These are phyloP conservation scores for Schizosaccharomyces japonicus DNA, from an alignment of 805 yeast species.

Conservation along the genomic window DNA sequence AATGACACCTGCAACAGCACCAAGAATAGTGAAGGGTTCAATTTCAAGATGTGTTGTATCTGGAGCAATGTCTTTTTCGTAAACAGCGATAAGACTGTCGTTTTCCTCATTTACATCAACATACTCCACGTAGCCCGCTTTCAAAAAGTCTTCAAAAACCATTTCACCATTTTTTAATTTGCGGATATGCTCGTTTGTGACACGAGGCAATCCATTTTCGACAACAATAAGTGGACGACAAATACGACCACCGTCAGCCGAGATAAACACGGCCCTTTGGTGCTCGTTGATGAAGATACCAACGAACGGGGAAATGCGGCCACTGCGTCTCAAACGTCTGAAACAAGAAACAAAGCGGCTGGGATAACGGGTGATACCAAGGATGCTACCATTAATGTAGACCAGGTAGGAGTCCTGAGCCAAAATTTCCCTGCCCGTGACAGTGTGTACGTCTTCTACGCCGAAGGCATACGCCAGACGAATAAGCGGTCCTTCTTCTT, in stretches of 20 bases:
- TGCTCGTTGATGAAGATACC: conserved; percentile 77
- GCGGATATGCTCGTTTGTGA: conserved; percentile 43
- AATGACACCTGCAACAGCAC: conserved; percentile 80
- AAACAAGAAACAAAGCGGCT: conserved; percentile 56
- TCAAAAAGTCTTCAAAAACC: conserved; percentile 77
- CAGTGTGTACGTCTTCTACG: conserved; percentile 58
- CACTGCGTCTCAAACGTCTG: conserved; percentile 58
- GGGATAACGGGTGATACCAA: conserved; percentile 77
- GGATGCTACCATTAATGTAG: conserved; percentile 76
- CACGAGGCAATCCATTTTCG: conserved; percentile 43
- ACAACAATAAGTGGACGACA: conserved; percentile 91
- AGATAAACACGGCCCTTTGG: conserved; percentile 83
- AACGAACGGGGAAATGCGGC: conserved; percentile 70
- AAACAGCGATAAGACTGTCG: conserved; percentile 75
- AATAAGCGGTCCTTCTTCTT: conserved; percentile 73
- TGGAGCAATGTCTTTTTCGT: conserved; percentile 36
- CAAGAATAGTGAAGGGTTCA: conserved; percentile 78
- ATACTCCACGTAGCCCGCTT: conserved; percentile 74
- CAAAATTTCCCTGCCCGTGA: conserved; percentile 69
- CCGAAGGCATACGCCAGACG: conserved; percentile 61
- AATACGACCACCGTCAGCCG: conserved; percentile 96
- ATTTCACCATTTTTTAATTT: conserved; percentile 42
- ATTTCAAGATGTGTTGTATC: conserved; percentile 75
- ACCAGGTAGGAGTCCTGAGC: conserved; percentile 59
- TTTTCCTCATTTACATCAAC: conserved; percentile 94